Conservation (phyloP, 768 basidiomycete species). For the Boletus rubropictus region DNA sequence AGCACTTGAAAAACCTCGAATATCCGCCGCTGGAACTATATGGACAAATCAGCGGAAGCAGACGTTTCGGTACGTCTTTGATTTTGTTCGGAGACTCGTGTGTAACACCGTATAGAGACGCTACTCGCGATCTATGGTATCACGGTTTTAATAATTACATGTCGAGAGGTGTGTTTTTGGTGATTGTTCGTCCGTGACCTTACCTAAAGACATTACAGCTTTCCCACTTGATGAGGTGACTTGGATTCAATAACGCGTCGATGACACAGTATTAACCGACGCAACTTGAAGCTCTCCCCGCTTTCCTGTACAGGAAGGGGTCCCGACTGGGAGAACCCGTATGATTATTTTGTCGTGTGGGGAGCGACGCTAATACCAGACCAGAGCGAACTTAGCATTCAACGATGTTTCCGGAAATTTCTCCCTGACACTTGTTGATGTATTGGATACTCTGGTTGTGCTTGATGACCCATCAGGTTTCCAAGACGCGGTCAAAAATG, state of each 20-base stretch:
- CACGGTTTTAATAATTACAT: constrained; percentile 91
- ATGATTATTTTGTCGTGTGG: constrained; percentile 29
- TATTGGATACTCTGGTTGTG: constrained; percentile 87
- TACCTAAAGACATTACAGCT: constrained; percentile 40
- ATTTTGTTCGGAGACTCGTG: background rate
- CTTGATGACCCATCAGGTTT: constrained; percentile 74
- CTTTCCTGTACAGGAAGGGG: constrained; percentile 82
- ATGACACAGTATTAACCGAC: constrained; percentile 13
- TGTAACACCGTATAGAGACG: constrained; percentile 43
- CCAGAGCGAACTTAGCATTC: constrained; percentile 62
- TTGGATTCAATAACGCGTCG: constrained; percentile 4
- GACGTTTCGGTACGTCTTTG: constrained; percentile 44
- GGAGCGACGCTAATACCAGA: constrained; percentile 11
- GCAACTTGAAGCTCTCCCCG: constrained; percentile 79
- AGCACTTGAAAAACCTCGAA: constrained; percentile 29
- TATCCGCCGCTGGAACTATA: constrained; percentile 22
- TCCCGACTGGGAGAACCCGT: constrained; percentile 84
- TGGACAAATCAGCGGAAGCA: constrained; percentile 59
- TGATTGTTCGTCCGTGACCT: constrained; percentile 3
- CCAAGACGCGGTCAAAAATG: constrained; percentile 74
- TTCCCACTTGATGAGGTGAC: constrained; percentile 81
- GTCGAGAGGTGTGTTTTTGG: constrained; percentile 54
- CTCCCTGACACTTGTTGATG: constrained; percentile 76
- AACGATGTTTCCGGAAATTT: constrained; percentile 97
- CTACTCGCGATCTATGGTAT: constrained; percentile 75